These are phyloP conservation scores for Parafenestella ontariensis DNA, from an alignment of 2,329 filamentous ascomycete species.

Conservation along the genomic window DNA sequence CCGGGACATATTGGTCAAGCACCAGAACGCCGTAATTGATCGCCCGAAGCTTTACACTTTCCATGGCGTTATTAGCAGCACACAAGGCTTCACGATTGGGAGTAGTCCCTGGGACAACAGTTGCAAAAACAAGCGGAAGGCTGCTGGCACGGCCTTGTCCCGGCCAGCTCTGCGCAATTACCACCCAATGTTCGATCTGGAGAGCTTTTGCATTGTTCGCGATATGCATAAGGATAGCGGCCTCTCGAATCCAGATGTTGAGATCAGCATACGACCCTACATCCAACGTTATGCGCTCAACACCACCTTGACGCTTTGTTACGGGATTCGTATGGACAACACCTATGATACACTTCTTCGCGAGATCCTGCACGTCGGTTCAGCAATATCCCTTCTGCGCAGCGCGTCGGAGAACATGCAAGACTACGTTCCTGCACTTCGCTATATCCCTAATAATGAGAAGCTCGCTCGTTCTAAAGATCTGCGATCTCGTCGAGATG, in stretches of 20 bases:
- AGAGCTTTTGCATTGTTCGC: slow-evolving; percentile 59
- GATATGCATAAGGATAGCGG: slow-evolving; percentile 56
- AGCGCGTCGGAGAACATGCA: slow-evolving; percentile 62
- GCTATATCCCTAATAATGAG: slow-evolving; percentile 61
- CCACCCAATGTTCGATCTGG: slow-evolving; percentile 61
- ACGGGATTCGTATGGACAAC: slow-evolving; percentile 63
- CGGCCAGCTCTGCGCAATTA: slow-evolving; percentile 57
- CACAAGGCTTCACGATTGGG: slow-evolving; percentile 63
- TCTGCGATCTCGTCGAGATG: slow-evolving; percentile 56
- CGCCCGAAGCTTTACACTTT: slow-evolving; percentile 61
- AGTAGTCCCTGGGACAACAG: slow-evolving; percentile 61
- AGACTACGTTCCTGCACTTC: slow-evolving; percentile 60
- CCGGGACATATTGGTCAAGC: slow-evolving; percentile 59
- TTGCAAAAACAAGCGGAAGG: slow-evolving; percentile 62
- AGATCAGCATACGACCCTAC: slow-evolving; percentile 58
- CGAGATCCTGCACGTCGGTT: slow-evolving; percentile 62
- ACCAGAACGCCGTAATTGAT: slow-evolving; percentile 57
- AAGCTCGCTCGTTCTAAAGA: slow-evolving; percentile 58
- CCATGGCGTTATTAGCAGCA: slow-evolving; percentile 58
- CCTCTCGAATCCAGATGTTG: slow-evolving; percentile 41
- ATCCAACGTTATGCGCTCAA: slow-evolving; percentile 63
- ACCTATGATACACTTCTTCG: slow-evolving; percentile 60
- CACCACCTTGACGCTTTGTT: slow-evolving; percentile 63
- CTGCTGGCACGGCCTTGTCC: slow-evolving; percentile 57
- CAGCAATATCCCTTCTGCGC: slow-evolving; percentile 58